Percentiles rank a stretch among this genome's conserved stretches.
Evolutionary conservation across 768 basidiomycete genomes (phyloP).

Genomic region (Leccinum olivaceopallidum): DNA sequence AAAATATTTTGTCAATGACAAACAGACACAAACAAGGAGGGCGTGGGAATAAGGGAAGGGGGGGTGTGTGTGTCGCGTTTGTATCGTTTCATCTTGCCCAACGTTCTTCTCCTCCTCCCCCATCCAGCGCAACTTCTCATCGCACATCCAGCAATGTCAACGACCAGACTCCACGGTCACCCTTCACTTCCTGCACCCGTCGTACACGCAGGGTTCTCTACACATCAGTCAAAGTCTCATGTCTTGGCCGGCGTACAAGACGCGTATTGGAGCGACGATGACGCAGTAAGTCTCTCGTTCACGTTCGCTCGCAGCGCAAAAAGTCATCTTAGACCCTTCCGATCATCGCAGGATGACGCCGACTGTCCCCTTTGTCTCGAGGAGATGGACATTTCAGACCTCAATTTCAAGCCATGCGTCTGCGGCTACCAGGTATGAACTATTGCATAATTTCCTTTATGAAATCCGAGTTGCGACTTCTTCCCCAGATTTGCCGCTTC

Average conservation of each 20-base stretch:
- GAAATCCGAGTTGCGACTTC: constrained; percentile 16
- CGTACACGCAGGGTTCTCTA: constrained; percentile 66
- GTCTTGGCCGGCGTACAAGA: constrained; percentile 89
- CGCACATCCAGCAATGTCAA: constrained; percentile 40
- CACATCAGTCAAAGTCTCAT: constrained; percentile 80
- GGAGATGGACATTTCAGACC: constrained; percentile 98
- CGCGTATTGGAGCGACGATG: constrained; percentile 97
- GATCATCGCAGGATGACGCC: constrained; percentile 77
- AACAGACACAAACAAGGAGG: constrained; percentile 23
- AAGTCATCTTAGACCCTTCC: constrained; percentile 16
- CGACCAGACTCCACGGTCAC: constrained; percentile 57
- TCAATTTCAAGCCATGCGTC: constrained; percentile 98
- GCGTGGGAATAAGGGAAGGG: constrained; percentile 24
- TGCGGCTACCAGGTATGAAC: constrained; percentile 91
- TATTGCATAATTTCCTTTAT: constrained; percentile 16
- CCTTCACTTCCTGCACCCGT: constrained; percentile 74
- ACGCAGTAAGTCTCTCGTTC: constrained; percentile 53
- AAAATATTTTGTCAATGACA: constrained; percentile 11
- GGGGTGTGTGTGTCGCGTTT: constrained; percentile 26
- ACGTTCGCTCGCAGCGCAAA: constrained; percentile 10
- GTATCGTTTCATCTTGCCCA: constrained; percentile 18
- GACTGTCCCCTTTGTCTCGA: constrained; percentile 98
- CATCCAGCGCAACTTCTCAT: constrained; percentile 17
- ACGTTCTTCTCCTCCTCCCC: constrained; percentile 10
- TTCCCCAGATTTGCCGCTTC: constrained; percentile 91